A percentile compares a stretch with the other conserved stretches of the same genome.
phyloP scores from a whole-genome alignment of 2,329 filamentous ascomycete genomes.

The Sclerotinia glacialis region DNA sequence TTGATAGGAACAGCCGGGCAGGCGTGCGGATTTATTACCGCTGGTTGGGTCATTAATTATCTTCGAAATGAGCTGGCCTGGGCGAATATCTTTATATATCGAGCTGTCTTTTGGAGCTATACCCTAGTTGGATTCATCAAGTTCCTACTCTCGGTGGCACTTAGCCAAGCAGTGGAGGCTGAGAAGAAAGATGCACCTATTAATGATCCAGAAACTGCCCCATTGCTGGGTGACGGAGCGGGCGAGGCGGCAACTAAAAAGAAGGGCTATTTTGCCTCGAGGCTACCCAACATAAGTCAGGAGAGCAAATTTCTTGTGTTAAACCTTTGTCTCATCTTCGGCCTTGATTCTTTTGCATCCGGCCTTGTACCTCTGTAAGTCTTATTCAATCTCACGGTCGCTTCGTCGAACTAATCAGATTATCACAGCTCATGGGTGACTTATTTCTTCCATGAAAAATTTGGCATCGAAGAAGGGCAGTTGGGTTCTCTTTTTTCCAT shows the following conservation, averaged over 20 bases:
- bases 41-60: slow-evolving; percentile 57
- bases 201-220: slow-evolving; percentile 34
- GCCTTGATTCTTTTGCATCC: slow-evolving; percentile 66
- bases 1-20: slow-evolving; percentile 57
- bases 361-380: slow-evolving; percentile 64
- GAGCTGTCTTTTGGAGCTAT: slow-evolving; percentile 57
- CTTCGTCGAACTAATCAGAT: slow-evolving; percentile 41
- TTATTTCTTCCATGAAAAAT: slow-evolving; percentile 53
- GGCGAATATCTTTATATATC: slow-evolving; percentile 49
- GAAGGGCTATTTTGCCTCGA: slow-evolving; percentile 31
- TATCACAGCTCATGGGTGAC: slow-evolving; percentile 55
- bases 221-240: slow-evolving; percentile 32
- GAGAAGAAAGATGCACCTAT: slow-evolving; percentile 40
- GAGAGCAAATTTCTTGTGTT: slow-evolving; percentile 54
- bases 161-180: slow-evolving; percentile 46
- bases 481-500: slow-evolving; percentile 56
- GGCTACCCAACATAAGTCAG: slow-evolving; percentile 57
- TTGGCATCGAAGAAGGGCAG: slow-evolving; percentile 48
- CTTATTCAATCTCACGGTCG: neutral
- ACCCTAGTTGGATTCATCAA: slow-evolving; percentile 57
- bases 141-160: slow-evolving; percentile 48
- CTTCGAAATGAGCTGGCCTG: slow-evolving; percentile 47
- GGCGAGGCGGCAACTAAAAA: slow-evolving; percentile 31
- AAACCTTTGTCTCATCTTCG: slow-evolving; percentile 65
- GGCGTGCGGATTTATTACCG: slow-evolving; percentile 56